These are phyloP conservation scores for Clarireedia hainanense DNA, from an alignment of 2,329 filamentous ascomycete genomes.

Conservation along the genomic window DNA sequence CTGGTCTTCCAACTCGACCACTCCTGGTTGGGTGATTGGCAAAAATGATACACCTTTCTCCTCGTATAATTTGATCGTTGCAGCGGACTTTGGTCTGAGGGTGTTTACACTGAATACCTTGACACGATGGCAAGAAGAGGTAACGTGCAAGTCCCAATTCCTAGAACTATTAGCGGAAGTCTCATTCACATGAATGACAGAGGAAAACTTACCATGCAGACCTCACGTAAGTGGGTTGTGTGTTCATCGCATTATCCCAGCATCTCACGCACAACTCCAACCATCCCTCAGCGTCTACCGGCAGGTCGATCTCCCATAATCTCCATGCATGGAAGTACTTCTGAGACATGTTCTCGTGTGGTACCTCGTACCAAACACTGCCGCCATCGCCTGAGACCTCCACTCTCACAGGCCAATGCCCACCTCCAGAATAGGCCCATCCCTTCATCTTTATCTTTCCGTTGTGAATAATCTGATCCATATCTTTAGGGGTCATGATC, in stretches of 20 bases:
- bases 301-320: conserved; percentile 54
- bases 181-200: neutral
- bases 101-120: conserved; percentile 56
- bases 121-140: conserved; percentile 52
- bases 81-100: conserved; percentile 25
- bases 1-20: conserved; percentile 5
- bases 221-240: conserved; percentile 47
- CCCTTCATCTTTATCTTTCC: conserved; percentile 39
- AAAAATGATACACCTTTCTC: conserved; percentile 10
- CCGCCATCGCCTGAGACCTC: conserved; percentile 59
- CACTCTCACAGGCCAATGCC: conserved; percentile 57
- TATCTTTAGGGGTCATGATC: conserved; percentile 47
- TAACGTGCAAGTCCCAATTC: conserved; percentile 61
- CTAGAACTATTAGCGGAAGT: neutral
- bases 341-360: conserved; percentile 48
- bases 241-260: conserved; percentile 56
- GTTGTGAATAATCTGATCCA: conserved; percentile 33
- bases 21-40: conserved; percentile 11
- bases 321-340: conserved; percentile 60
- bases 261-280: conserved; percentile 49
- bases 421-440: conserved; percentile 62
- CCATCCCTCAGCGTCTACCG: conserved; percentile 55
- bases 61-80: conserved; percentile 10
- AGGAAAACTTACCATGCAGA: conserved; percentile 35
- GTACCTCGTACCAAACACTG: conserved; percentile 57